phyloP scores from a whole-genome alignment of 2,329 filamentous ascomycete species.

The Aspergillus felis region DNA sequence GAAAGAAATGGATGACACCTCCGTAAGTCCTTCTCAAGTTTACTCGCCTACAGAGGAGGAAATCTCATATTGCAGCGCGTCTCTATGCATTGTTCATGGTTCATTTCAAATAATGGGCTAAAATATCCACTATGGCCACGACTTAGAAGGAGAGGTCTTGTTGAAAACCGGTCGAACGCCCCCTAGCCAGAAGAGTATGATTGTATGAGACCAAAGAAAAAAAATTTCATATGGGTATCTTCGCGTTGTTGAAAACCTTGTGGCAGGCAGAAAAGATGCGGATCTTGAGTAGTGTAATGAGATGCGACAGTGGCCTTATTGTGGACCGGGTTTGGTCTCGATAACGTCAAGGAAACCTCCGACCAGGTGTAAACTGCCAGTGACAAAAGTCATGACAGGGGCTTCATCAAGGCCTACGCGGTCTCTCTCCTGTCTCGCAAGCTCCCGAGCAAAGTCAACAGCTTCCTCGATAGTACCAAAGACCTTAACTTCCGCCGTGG shows the following conservation, averaged over 20 bases:
- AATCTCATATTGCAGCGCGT: background rate
- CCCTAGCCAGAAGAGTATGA: conserved; percentile 14
- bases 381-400: conserved; percentile 65
- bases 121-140: background rate
- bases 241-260: conserved; percentile 18
- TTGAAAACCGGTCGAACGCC: conserved; percentile 1
- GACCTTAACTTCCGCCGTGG: conserved; percentile 52
- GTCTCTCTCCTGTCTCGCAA: conserved; percentile 35
- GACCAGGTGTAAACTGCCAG: conserved; percentile 80
- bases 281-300: background rate
- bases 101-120: background rate
- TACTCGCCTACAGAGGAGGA: background rate
- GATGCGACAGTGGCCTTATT: conserved; percentile 11
- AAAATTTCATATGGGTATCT: conserved; percentile 9
- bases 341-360: conserved; percentile 73
- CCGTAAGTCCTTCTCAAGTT: background rate
- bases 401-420: conserved; percentile 29
- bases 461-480: conserved; percentile 66
- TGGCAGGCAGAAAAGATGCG: background rate
- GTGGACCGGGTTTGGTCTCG: conserved; percentile 44
- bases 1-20: background rate
- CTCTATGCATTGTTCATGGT: background rate
- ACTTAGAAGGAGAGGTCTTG: background rate
- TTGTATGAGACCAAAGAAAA: background rate
- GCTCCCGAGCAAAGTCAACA: conserved; percentile 53